Evolutionary conservation across 1,284 basidiomycete species (phyloP), one percentile per base, ranked within the genome.

Genomic region (Fistulinella cinereoalba): DNA sequence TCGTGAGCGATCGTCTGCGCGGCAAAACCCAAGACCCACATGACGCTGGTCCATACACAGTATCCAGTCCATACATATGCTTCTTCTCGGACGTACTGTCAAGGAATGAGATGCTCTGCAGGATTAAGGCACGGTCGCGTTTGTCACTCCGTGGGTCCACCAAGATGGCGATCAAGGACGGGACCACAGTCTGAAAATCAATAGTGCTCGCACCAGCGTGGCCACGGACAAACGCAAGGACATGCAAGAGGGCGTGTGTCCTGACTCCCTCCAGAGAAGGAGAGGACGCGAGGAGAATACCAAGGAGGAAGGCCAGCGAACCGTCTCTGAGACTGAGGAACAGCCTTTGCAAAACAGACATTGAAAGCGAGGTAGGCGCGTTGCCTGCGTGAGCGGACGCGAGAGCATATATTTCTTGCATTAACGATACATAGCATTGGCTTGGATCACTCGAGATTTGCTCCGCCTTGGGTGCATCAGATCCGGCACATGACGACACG

Each of bases 171-270:
- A 97, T 69, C 11, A 97, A 60, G 0, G 84, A 74, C 0, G 94
- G 95, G 1, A 98, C 60, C 12, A 95, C 73, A 0, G 85, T 85
- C 69, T 98, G 96, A 72, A 95, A 96, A 65, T 98, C 83, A 0
- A 84, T 61, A 22, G 75, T 77, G 15, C 81, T 80, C 15, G 80
- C 60, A 38, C 74, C 74, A 0, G 74, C 74, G 53, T 85, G 77
- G 0, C 91, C 88, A 56, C 92, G 83, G 22, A 89, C 70, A 53
- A 97, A 88, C 0, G 94, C 89, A 3, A 80, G 74, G 11, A 82
- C 77, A 53, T 92, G 88, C 1, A 73, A 67, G 11, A 88, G 64
- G 1, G 83, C 77, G 6, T 60, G 62, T 1, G 65, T 69, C 75
- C 71, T 42, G 65, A 64, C 41, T 61, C 67, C 41, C 75, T 63